Evolutionary conservation across 2,329 filamentous ascomycete species (phyloP).

Genomic region (Monosporascus sp.): DNA sequence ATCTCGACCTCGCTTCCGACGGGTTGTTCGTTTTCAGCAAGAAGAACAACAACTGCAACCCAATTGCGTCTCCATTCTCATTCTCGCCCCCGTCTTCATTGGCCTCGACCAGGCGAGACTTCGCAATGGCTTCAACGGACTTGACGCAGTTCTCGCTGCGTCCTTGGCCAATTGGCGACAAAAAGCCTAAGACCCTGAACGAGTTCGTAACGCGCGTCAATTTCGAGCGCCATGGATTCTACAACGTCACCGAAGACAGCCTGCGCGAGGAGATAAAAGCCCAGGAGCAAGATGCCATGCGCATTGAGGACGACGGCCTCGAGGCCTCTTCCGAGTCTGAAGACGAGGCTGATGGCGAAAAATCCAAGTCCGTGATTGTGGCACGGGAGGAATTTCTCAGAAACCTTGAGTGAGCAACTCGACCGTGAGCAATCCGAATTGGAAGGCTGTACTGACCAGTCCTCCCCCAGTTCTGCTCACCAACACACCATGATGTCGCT

Average conservation of each 20-base stretch:
- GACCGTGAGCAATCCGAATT: neutral
- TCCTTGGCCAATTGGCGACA: constrained; percentile 55
- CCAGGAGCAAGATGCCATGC: constrained; percentile 35
- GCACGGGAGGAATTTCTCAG: constrained; percentile 54
- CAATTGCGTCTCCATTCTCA: neutral
- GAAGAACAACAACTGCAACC: neutral
- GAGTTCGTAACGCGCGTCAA: constrained; percentile 77
- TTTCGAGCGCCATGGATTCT: constrained; percentile 73
- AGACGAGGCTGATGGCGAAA: constrained; percentile 36
- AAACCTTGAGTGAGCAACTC: constrained; percentile 48
- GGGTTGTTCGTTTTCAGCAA: neutral
- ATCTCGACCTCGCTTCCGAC: neutral
- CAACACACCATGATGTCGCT: constrained; percentile 65
- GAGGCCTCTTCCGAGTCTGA: constrained; percentile 40
- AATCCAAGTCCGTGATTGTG: constrained; percentile 34
- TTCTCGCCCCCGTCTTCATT: neutral
- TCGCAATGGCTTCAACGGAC: constrained; percentile 15
- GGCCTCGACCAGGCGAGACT: neutral
- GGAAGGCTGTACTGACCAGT: constrained; percentile 2
- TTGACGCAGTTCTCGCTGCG: constrained; percentile 52
- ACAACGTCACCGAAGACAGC: constrained; percentile 68
- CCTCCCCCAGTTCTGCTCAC: constrained; percentile 39
- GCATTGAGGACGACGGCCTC: constrained; percentile 37
- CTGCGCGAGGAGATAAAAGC: constrained; percentile 62
- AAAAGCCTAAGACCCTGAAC: constrained; percentile 56